phyloP scores from a whole-genome alignment of 176 grass and related monocot genomes.

The Musa schizocarpa region DNA sequence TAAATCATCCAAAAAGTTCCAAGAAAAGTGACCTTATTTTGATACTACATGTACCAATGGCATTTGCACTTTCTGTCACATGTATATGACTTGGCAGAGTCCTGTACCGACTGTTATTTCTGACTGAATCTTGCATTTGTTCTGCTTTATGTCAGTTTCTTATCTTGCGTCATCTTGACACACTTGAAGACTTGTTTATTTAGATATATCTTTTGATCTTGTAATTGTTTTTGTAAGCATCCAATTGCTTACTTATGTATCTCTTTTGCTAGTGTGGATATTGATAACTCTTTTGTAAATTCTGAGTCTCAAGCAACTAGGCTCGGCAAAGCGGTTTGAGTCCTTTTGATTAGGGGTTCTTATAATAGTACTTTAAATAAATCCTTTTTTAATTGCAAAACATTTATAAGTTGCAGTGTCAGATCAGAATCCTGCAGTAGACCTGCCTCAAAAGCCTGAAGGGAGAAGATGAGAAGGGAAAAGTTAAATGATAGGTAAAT shows the following conservation, averaged over 20 bases:
- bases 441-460: slow-evolving; percentile 56
- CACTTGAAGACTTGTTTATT: no score
- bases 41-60: neutral
- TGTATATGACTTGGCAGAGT: neutral
- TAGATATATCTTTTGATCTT: no score
- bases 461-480: slow-evolving; percentile 60
- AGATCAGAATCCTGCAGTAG: slow-evolving; percentile 35
- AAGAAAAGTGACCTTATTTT: neutral
- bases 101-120: neutral
- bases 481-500: slow-evolving; percentile 61
- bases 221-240: no score
- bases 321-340: slow-evolving; percentile 46
- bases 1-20: no score
- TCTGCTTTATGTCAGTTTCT: neutral
- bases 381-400: slow-evolving; percentile 15
- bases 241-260: no score
- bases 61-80: neutral
- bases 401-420: slow-evolving; percentile 33
- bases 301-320: slow-evolving; percentile 32
- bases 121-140: neutral
- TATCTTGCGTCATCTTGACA: neutral
- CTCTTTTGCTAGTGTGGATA: slow-evolving; percentile 34
- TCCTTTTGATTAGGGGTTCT: slow-evolving; percentile 1
- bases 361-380: slow-evolving; percentile 2
- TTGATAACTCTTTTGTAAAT: slow-evolving; percentile 33